A percentile compares a stretch with the other conserved stretches of the same genome.
Conservation (phyloP, 106 monocot species). For the Phalaenopsis equestris region DNA sequence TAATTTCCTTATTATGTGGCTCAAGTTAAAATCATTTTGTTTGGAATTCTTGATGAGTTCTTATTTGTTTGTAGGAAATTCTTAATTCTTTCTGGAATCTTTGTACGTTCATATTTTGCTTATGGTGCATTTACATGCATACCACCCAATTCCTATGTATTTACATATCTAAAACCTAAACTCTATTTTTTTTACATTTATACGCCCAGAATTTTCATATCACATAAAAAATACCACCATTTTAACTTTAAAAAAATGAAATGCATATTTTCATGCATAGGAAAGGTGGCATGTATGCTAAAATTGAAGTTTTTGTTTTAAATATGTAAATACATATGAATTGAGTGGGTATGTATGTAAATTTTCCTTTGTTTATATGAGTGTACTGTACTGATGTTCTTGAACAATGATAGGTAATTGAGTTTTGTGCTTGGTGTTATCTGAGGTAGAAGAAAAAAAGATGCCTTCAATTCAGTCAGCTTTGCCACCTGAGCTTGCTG, state of each 20-base stretch:
- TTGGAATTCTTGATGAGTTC: background rate
- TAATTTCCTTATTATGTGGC: background rate
- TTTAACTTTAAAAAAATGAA: too few species aligned
- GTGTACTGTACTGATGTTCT: background rate
- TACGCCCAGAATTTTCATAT: too few species aligned
- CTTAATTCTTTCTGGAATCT: background rate
- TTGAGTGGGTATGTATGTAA: too few species aligned
- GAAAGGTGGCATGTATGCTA: too few species aligned
- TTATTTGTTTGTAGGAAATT: background rate
- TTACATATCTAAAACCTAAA: too few species aligned
- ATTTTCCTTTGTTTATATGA: background rate
- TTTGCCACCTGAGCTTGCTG: slow-evolving; percentile 57
- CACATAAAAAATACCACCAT: too few species aligned
- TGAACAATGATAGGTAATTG: background rate
- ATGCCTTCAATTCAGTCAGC: slow-evolving; percentile 66
- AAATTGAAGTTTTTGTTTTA: too few species aligned
- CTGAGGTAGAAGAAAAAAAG: slow-evolving; percentile 4
- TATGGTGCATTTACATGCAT: background rate
- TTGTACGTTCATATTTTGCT: background rate
- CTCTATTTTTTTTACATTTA: too few species aligned
- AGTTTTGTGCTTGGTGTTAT: slow-evolving; percentile 1
- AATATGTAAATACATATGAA: too few species aligned
- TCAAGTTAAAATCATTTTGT: background rate
- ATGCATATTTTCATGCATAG: too few species aligned
- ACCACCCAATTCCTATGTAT: too few species aligned